Conservation (phyloP, 2,329 filamentous ascomycete genomes). For the Fusarium ambrosium region DNA sequence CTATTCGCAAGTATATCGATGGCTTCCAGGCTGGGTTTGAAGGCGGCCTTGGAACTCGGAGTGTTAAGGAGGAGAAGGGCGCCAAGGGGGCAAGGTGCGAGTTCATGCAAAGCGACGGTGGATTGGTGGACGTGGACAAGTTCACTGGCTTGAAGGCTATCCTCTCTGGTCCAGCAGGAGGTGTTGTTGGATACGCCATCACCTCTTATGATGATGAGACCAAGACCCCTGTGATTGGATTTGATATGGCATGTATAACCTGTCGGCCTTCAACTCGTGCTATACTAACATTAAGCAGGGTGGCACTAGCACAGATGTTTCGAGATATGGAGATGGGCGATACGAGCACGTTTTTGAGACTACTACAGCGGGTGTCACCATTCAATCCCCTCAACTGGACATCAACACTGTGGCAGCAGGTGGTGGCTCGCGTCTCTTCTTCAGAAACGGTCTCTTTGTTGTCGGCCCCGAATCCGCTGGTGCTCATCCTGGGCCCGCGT, state of each 20-base stretch:
- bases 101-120: slow-evolving; percentile 93
- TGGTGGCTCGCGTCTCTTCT: slow-evolving; percentile 87
- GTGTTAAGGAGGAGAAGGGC: slow-evolving; percentile 75
- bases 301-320: slow-evolving; percentile 92
- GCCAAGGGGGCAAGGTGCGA: slow-evolving; percentile 84
- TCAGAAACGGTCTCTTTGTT: slow-evolving; percentile 89
- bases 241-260: slow-evolving; percentile 77
- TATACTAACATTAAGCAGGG: slow-evolving; percentile 59
- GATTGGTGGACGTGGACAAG: slow-evolving; percentile 78
- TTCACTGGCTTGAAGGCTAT: slow-evolving; percentile 91
- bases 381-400: slow-evolving; percentile 91
- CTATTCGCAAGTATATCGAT: slow-evolving; percentile 65
- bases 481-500: slow-evolving; percentile 90
- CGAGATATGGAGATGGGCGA: slow-evolving; percentile 84
- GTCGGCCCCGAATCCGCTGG: slow-evolving; percentile 92
- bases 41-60: slow-evolving; percentile 82
- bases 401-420: slow-evolving; percentile 96
- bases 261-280: background rate
- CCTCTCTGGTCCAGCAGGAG: slow-evolving; percentile 90
- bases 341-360: slow-evolving; percentile 97
- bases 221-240: slow-evolving; percentile 89
- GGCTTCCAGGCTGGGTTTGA: slow-evolving; percentile 86
- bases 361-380: slow-evolving; percentile 92
- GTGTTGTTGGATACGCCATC: slow-evolving; percentile 91
- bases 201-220: slow-evolving; percentile 90